Evolutionary conservation across 2,329 filamentous ascomycete species (phyloP).

Genomic region (Cladobotryum protrusum): DNA sequence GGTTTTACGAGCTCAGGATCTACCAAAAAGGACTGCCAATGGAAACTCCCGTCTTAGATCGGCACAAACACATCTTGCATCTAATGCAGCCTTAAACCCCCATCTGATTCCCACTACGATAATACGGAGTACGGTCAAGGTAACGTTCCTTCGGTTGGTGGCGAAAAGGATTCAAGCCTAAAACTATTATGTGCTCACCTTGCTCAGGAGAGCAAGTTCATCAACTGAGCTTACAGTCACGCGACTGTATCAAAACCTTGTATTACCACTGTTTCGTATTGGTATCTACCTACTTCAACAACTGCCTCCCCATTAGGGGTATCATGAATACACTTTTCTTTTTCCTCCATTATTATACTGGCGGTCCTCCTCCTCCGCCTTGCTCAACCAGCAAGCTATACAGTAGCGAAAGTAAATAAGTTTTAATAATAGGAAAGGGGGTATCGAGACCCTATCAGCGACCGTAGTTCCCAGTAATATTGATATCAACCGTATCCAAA

Average conservation of each 20-base stretch:
- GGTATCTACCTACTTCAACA: conserved; percentile 1
- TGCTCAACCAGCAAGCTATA: conserved; percentile 11
- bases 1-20: no score
- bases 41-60: no score
- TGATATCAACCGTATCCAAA: conserved; percentile 15
- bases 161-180: not conserved
- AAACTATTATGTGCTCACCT: no score
- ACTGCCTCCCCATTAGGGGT: conserved; percentile 6
- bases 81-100: no score
- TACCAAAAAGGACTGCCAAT: no score
- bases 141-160: conserved; percentile 2
- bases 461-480: conserved; percentile 15
- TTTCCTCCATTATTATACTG: not conserved
- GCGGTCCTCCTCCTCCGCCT: not conserved
- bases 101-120: no score
- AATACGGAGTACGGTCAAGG: not conserved
- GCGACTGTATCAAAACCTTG: not conserved
- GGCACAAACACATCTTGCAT: no score
- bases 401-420: conserved; percentile 12
- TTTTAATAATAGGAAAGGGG: conserved; percentile 11
- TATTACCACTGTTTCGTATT: conserved; percentile 6
- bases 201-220: no score
- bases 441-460: conserved; percentile 20
- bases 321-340: conserved; percentile 7
- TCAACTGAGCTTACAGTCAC: not conserved